Base-by-base conservation (phyloP, 441 rosid species). In the Capsella rubella region DNA sequence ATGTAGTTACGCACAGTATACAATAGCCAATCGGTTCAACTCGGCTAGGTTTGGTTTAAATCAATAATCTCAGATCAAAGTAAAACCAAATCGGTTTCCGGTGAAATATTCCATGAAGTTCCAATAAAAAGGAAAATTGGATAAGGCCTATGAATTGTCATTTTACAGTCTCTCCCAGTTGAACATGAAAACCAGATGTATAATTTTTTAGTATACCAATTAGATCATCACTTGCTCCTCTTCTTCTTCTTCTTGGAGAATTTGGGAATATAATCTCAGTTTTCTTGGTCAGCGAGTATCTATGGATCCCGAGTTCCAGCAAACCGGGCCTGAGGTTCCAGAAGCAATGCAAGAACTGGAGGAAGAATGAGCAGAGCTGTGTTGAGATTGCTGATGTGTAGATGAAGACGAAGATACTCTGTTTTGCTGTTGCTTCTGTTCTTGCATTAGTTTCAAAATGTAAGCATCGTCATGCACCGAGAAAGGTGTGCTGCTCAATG, bases 331-430 rank as follows among this genome's bases (percentile, higher is more conserved):
- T 13, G 73, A 75, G 59, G 81, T 64, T 54, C 80, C 81, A 37
- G 81, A 64, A 57, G 81, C 80, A 61, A 82, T 76, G 67, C 77
- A 79, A 72, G 83, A 84, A 58, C 81, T 78, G 13, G 81, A 80
- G 56, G 81, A 80, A 31, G 79, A 82, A 66, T 64, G 83, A 46
- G 81, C 71, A 8, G 80, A 79, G 37, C 78, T 68, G 61, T 65
- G 43, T 60, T 56, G 82, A 25, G 78, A 78, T 18, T 62, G 53
- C 7, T 52, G 54, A 27, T 72, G 66, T 47, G 79, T 76, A 13
- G 79, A 76, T 1, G 79, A 72, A 0, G 76, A 67, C 14, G 80
- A 71, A 59, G 72, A 77, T 14, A 77, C 60, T 75, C 69, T 66
- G 56, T 69, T 78, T 27, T 65, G 78, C 1, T 62, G 65, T 37